phyloP scores from a whole-genome alignment of 1,284 basidiomycete genomes.

The Blastosporella zonata region DNA sequence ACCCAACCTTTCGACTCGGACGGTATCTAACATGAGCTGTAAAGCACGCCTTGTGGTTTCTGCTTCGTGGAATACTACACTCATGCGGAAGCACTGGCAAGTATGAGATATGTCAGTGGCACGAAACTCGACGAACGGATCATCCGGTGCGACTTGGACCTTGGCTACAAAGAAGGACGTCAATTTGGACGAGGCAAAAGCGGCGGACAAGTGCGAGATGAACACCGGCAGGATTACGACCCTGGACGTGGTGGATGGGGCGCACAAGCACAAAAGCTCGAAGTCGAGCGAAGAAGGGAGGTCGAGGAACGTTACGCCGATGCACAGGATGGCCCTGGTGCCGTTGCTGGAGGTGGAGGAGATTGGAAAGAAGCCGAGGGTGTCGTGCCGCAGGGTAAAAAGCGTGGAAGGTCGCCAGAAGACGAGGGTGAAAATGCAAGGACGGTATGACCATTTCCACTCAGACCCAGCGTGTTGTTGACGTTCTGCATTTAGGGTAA shows the following conservation, averaged over 20 bases:
- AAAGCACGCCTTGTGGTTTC: constrained; percentile 96
- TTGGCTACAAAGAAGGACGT: constrained; percentile 96
- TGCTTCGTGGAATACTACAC: constrained; percentile 99
- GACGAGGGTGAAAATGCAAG: constrained; percentile 60
- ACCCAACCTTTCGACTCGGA: constrained; percentile 7
- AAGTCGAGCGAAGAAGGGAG: constrained; percentile 78
- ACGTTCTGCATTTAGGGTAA: constrained; percentile 34
- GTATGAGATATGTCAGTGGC: constrained; percentile 92
- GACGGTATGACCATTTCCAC: constrained; percentile 41
- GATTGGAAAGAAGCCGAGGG: constrained; percentile 74
- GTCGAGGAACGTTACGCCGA: constrained; percentile 91
- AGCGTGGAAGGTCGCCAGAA: constrained; percentile 68
- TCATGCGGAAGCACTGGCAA: constrained; percentile 90
- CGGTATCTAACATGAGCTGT: constrained; percentile 7
- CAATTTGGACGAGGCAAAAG: constrained; percentile 98
- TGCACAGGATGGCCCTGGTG: constrained; percentile 73
- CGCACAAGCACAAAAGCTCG: constrained; percentile 75
- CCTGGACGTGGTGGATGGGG: constrained; percentile 97
- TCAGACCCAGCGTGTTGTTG: not conserved
- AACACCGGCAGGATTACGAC: constrained; percentile 97
- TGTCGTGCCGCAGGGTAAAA: constrained; percentile 36
- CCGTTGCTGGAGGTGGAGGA: constrained; percentile 80
- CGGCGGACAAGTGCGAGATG: constrained; percentile 95
- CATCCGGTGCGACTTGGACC: constrained; percentile 96
- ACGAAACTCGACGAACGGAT: constrained; percentile 99